Conservation (phyloP, 306 rosid genomes). For the Dalbergia cultrata region DNA sequence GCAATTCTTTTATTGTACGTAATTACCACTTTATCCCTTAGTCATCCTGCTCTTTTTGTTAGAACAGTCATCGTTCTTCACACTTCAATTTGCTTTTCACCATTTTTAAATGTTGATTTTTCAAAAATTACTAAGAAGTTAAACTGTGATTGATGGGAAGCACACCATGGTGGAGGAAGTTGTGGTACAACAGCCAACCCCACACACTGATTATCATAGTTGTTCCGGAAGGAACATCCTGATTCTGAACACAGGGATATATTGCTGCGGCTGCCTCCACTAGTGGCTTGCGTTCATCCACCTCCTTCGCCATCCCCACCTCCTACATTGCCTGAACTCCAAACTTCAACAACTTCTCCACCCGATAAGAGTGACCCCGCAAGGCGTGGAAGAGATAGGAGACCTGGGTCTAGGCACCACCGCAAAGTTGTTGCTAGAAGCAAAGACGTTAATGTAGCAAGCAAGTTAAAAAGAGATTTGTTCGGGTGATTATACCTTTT, state of each 20-base stretch:
- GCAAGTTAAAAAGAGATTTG: constrained; percentile 63
- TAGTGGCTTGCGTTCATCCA: constrained; percentile 47
- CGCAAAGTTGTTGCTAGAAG: constrained; percentile 76
- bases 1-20: no score
- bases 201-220: background rate
- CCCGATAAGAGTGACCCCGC: constrained; percentile 55
- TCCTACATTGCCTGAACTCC: constrained; percentile 47
- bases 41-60: no score
- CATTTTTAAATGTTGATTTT: no score
- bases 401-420: constrained; percentile 67
- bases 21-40: no score
- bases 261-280: constrained; percentile 59
- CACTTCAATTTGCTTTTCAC: no score
- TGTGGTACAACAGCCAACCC: no score
- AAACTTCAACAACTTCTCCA: constrained; percentile 9
- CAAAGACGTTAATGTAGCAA: constrained; percentile 49
- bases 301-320: constrained; percentile 44
- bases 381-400: constrained; percentile 69
- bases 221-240: constrained; percentile 12
- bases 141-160: no score
- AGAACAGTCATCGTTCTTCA: no score
- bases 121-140: no score
- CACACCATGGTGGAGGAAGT: no score
- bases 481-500: constrained; percentile 44
- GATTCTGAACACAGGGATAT: constrained; percentile 61